Percentiles rank a stretch among this genome's conserved stretches.
Conservation (phyloP, 805 yeast species). For the Candida sonorensis region DNA sequence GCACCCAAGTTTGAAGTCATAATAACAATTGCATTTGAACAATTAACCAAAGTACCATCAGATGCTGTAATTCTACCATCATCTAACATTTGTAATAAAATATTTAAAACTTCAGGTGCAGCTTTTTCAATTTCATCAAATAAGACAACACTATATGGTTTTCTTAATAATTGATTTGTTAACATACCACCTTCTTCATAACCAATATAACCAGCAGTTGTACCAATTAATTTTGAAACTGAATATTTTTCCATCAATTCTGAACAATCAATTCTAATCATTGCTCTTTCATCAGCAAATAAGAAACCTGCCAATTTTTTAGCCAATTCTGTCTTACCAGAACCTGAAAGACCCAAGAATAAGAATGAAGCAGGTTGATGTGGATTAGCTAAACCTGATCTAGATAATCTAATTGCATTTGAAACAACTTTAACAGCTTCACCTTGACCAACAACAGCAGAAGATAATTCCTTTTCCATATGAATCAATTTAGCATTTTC, state of each 20-base stretch:
- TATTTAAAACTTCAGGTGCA: slow-evolving; percentile 94
- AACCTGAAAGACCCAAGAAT: slow-evolving; percentile 92
- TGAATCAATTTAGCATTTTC: slow-evolving; percentile 90
- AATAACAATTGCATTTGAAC: slow-evolving; percentile 85
- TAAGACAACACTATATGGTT: slow-evolving; percentile 92
- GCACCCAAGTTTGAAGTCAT: slow-evolving; percentile 99
- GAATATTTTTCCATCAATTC: slow-evolving; percentile 94
- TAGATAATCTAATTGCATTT: slow-evolving; percentile 84
- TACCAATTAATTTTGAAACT: slow-evolving; percentile 90
- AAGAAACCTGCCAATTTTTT: slow-evolving; percentile 94
- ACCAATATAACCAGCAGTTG: slow-evolving; percentile 96
- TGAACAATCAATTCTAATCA: slow-evolving; percentile 96
- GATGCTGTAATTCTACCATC: slow-evolving; percentile 96
- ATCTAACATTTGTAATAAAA: slow-evolving; percentile 85
- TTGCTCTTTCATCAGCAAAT: slow-evolving; percentile 93
- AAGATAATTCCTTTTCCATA: slow-evolving; percentile 83
- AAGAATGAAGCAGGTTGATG: slow-evolving; percentile 94
- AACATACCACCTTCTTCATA: slow-evolving; percentile 96
- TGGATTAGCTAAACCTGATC: slow-evolving; percentile 95
- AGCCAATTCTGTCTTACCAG: slow-evolving; percentile 97
- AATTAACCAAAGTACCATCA: slow-evolving; percentile 88
- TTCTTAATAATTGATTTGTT: slow-evolving; percentile 84
- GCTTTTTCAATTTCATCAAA: slow-evolving; percentile 99
- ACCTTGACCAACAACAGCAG: slow-evolving; percentile 88
- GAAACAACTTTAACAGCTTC: slow-evolving; percentile 96